Evolutionary conservation across 306 rosid species (phyloP).

Genomic region (Hippophae rhamnoides): DNA sequence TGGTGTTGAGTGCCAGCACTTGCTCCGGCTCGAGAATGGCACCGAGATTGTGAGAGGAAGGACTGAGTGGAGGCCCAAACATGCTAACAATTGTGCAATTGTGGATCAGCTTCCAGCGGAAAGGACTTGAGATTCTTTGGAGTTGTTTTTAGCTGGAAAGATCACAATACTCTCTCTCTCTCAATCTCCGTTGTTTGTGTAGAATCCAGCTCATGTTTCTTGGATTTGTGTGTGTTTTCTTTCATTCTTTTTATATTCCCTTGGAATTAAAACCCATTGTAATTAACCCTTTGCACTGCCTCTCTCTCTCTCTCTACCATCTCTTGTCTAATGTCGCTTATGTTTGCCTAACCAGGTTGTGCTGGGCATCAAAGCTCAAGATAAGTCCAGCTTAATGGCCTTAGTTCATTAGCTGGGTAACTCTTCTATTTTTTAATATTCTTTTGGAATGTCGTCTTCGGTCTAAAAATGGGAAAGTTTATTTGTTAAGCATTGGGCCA

Average conservation of each 20-base stretch:
- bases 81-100: conserved; percentile 33
- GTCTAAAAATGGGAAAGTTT: no score
- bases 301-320: background rate
- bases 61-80: conserved; percentile 88
- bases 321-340: background rate
- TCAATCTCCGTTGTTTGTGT: conserved; percentile 23
- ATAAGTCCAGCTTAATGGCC: no score
- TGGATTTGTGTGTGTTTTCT: conserved; percentile 30
- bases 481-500: no score
- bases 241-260: conserved; percentile 8
- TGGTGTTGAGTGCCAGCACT: conserved; percentile 73
- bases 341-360: background rate
- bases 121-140: conserved; percentile 26
- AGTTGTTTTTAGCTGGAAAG: conserved; percentile 26
- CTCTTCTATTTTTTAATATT: no score
- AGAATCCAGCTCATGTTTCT: conserved; percentile 48
- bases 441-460: no score
- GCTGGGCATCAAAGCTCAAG: no score
- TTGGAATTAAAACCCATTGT: conserved; percentile 41
- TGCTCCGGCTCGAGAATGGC: conserved; percentile 82
- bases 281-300: conserved; percentile 40
- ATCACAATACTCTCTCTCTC: conserved; percentile 16
- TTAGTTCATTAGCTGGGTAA: no score
- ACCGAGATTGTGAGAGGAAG: conserved; percentile 85
- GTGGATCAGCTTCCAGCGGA: conserved; percentile 47